phyloP scores from a whole-genome alignment of 306 rosid genomes.

The apple (Malus domestica) region DNA sequence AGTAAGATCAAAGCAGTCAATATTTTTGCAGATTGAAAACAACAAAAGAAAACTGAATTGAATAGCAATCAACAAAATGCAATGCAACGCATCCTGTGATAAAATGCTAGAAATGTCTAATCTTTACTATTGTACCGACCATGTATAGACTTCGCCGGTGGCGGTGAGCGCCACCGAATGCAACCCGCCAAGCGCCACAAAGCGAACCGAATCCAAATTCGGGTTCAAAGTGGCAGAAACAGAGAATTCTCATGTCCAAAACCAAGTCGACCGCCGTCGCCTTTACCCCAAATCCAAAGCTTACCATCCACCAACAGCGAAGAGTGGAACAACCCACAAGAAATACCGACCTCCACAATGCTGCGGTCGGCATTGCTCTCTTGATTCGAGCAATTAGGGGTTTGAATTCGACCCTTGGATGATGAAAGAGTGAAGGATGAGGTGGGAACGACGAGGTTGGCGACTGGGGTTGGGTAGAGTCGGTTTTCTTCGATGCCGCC shows the following conservation, averaged over 20 bases:
- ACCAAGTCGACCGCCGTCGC: constrained; percentile 88
- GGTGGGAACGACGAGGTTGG: constrained; percentile 49
- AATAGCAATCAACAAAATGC: background rate
- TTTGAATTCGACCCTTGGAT: constrained; percentile 39
- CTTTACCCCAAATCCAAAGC: constrained; percentile 94
- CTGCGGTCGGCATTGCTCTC: background rate
- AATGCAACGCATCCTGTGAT: background rate
- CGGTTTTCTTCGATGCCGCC: constrained; percentile 88
- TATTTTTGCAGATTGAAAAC: background rate
- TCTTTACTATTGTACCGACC: constrained; percentile 53
- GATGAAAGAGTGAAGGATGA: constrained; percentile 45
- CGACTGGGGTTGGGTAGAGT: constrained; percentile 76
- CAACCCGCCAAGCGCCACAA: constrained; percentile 68
- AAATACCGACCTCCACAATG: constrained; percentile 53
- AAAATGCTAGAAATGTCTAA: background rate
- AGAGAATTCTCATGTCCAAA: constrained; percentile 70
- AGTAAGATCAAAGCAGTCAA: background rate
- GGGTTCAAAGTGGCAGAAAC: constrained; percentile 69
- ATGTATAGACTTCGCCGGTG: constrained; percentile 62
- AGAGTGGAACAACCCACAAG: constrained; percentile 92
- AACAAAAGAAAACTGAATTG: background rate
- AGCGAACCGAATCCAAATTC: constrained; percentile 43
- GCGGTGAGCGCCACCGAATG: constrained; percentile 69
- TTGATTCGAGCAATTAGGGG: background rate
- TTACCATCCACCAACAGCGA: constrained; percentile 52